Percentiles rank a stretch among this genome's conserved stretches.
Evolutionary conservation across 345 rosid genomes (phyloP).

Genomic region (Jatropha curcas): DNA sequence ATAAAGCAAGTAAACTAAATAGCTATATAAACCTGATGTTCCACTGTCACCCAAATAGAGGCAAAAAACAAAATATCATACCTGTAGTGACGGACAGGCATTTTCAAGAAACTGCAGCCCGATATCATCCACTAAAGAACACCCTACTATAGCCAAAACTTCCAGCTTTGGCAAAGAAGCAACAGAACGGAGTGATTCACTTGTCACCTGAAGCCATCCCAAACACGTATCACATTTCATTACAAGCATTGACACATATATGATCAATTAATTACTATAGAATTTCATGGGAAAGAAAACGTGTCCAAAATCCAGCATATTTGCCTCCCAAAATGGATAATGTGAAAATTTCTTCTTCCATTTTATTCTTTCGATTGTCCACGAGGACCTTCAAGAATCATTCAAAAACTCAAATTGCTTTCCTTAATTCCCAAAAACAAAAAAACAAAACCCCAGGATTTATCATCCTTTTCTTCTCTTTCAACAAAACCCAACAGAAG

Average conservation of each 20-base stretch:
- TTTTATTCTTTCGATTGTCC: not conserved
- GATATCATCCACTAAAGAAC: conserved; percentile 62
- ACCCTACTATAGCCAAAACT: conserved; percentile 55
- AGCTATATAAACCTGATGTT: not conserved
- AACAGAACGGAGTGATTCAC: conserved; percentile 62
- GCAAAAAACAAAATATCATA: conserved; percentile 23
- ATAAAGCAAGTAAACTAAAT: not conserved
- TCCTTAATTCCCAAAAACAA: too few relatives aligned
- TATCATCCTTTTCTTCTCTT: not conserved
- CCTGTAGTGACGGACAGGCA: conserved; percentile 73
- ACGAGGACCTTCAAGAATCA: too few relatives aligned
- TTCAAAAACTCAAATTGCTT: not conserved
- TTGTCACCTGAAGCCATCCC: conserved; percentile 59
- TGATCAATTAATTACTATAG: not conserved
- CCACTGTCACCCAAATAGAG: not conserved
- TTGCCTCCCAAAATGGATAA: not conserved
- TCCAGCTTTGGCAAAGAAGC: conserved; percentile 65
- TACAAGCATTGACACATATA: conserved; percentile 7
- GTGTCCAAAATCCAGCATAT: not conserved
- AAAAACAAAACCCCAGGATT: not conserved
- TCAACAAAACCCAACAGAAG: conserved; percentile 8
- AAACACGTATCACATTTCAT: conserved; percentile 12
- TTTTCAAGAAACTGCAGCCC: conserved; percentile 58
- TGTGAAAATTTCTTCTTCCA: not conserved
- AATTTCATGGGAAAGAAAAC: not conserved